Conservation (phyloP, 129 eudicot species). For the Tagetes erecta region DNA sequence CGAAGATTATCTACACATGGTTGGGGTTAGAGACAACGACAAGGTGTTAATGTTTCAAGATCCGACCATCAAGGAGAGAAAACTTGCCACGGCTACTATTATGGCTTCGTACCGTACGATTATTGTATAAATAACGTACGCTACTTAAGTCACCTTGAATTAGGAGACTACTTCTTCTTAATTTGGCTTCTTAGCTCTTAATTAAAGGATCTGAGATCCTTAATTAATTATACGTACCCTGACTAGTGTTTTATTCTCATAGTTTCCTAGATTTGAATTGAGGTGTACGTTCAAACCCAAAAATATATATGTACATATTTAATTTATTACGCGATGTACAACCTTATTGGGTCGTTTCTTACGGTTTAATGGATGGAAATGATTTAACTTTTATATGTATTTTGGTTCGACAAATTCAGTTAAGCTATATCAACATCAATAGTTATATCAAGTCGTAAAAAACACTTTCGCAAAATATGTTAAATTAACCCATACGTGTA, state of each 20-base stretch:
- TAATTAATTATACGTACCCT: neutral
- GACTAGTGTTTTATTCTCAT: constrained; percentile 14
- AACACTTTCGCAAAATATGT: too few relatives aligned
- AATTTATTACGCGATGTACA: constrained; percentile 5
- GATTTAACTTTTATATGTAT: neutral
- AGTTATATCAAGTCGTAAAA: too few relatives aligned
- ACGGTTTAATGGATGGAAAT: neutral
- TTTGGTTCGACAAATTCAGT: neutral
- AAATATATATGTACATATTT: constrained; percentile 11
- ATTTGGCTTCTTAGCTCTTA: constrained; percentile 24
- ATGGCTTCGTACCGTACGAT: constrained; percentile 57
- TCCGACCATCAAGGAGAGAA: constrained; percentile 74
- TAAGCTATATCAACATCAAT: neutral
- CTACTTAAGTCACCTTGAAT: neutral
- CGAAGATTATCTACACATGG: constrained; percentile 78
- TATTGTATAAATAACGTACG: constrained; percentile 36
- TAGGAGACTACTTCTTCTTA: constrained; percentile 14
- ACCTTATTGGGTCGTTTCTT: constrained; percentile 5
- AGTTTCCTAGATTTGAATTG: constrained; percentile 1
- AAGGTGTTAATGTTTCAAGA: constrained; percentile 74
- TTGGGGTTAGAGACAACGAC: constrained; percentile 82
- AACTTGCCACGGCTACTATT: constrained; percentile 42
- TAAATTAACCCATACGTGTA: neutral
- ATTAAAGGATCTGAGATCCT: neutral
- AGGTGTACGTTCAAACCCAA: neutral